phyloP scores from a whole-genome alignment of 495 filamentous ascomycete genomes.

The Penicillium ucsense region DNA sequence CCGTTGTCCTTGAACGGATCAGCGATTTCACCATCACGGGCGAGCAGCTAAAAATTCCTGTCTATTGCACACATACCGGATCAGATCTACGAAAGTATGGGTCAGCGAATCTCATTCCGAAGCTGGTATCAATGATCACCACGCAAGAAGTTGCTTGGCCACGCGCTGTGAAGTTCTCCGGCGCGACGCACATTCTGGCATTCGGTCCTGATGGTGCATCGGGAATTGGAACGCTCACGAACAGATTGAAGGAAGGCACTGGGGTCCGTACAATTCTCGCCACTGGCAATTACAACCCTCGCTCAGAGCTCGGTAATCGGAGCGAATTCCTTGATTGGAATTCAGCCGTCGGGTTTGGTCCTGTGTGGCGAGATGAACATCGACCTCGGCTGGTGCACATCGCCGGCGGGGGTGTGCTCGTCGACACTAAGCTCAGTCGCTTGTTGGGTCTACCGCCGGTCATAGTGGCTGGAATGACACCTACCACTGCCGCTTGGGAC shows the following conservation, averaged over 20 bases:
- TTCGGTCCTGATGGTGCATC: conserved; percentile 96
- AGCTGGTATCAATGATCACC: conserved; percentile 88
- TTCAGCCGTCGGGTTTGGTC: neutral
- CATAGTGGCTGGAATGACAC: conserved; percentile 95
- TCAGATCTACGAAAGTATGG: conserved; percentile 53
- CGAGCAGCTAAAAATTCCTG: neutral
- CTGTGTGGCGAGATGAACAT: conserved; percentile 59
- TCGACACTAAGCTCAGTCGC: conserved; percentile 96
- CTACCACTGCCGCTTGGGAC: conserved; percentile 89
- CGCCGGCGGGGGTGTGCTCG: conserved; percentile 72
- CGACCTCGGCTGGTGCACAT: conserved; percentile 85
- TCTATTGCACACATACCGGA: conserved; percentile 38
- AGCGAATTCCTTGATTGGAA: conserved; percentile 75
- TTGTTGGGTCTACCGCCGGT: conserved; percentile 82
- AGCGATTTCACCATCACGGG: conserved; percentile 74
- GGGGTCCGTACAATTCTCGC: conserved; percentile 82
- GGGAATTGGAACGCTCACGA: conserved; percentile 90
- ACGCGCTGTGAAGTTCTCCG: conserved; percentile 64
- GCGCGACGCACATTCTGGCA: conserved; percentile 86
- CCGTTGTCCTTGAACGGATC: conserved; percentile 76
- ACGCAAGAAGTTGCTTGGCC: conserved; percentile 90
- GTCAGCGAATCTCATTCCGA: conserved; percentile 42
- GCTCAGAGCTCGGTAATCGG: conserved; percentile 88
- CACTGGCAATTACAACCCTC: conserved; percentile 78
- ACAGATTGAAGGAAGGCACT: conserved; percentile 95